Conservation (phyloP, 1,139 yeast species). For the Taphrina populina region DNA sequence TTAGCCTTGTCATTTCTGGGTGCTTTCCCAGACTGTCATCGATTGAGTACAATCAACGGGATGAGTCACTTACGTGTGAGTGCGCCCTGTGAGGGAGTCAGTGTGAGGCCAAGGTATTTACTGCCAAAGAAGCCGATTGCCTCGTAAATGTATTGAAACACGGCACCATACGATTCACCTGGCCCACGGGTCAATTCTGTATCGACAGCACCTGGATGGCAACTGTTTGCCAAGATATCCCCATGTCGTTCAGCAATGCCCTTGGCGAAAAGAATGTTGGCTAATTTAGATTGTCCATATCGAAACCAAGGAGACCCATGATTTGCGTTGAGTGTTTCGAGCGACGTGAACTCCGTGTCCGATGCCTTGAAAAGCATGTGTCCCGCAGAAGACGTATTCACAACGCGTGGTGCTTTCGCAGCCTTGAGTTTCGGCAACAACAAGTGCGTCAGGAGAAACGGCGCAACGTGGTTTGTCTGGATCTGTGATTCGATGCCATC, state of each 20-base stretch:
- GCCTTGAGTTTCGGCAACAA: slow-evolving; percentile 54
- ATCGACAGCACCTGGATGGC: slow-evolving; percentile 39
- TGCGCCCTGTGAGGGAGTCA: slow-evolving; percentile 23
- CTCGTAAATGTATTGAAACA: neutral
- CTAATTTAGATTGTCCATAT: slow-evolving; percentile 39
- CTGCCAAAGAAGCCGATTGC: slow-evolving; percentile 1
- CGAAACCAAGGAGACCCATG: slow-evolving; percentile 30
- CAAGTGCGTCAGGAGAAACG: slow-evolving; percentile 65
- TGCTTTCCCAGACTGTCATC: too few relatives aligned
- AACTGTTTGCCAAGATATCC: slow-evolving; percentile 35
- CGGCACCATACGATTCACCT: neutral
- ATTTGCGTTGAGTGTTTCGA: slow-evolving; percentile 19
- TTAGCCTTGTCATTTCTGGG: too few relatives aligned
- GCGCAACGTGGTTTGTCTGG: slow-evolving; percentile 77
- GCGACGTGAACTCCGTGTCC: slow-evolving; percentile 25
- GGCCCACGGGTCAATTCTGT: slow-evolving; percentile 35
- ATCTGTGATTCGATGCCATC: slow-evolving; percentile 53
- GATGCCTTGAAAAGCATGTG: slow-evolving; percentile 49
- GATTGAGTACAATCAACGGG: too few relatives aligned
- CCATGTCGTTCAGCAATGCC: slow-evolving; percentile 35
- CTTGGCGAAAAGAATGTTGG: slow-evolving; percentile 37
- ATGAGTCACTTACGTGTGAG: too few relatives aligned
- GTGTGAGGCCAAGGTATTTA: neutral
- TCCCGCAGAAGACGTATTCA: slow-evolving; percentile 68
- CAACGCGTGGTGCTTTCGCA: slow-evolving; percentile 48